These are phyloP conservation scores for Chaetoscypha palmicola DNA, from an alignment of 2,329 filamentous ascomycete genomes.

Conservation along the genomic window DNA sequence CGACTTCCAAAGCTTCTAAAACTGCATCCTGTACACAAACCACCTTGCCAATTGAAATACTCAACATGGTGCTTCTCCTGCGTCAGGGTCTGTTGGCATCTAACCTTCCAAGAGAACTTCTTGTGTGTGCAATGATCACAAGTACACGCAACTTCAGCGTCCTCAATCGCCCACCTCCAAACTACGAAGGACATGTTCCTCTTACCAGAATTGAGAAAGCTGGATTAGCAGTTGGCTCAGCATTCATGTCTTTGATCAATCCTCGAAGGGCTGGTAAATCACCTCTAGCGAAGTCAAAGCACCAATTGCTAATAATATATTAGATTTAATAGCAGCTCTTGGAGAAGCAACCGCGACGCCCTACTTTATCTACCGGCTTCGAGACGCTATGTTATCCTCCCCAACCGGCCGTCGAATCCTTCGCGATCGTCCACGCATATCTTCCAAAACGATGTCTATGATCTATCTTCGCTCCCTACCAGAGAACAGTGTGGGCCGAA, in stretches of 20 bases:
- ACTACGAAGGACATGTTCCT: constrained; percentile 88
- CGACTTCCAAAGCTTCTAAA: too few relatives aligned
- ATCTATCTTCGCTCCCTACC: constrained; percentile 61
- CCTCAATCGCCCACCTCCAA: constrained; percentile 47
- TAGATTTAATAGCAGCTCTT: constrained; percentile 89
- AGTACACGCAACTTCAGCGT: constrained; percentile 5
- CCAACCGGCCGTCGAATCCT: constrained; percentile 86
- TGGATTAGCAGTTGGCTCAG: constrained; percentile 60
- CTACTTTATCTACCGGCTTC: constrained; percentile 89
- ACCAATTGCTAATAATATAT: constrained; percentile 5
- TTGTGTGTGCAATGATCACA: constrained; percentile 1
- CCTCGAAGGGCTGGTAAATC: constrained; percentile 74
- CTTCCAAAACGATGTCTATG: constrained; percentile 60
- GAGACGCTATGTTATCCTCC: constrained; percentile 79
- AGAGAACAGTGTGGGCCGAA: constrained; percentile 65
- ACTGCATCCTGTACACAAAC: too few relatives aligned
- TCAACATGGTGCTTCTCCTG: constrained; percentile 1
- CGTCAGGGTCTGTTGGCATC: background rate
- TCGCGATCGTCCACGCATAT: constrained; percentile 81
- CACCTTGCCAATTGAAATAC: too few relatives aligned
- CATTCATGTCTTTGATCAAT: constrained; percentile 58
- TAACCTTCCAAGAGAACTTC: constrained; percentile 5
- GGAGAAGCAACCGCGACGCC: constrained; percentile 92
- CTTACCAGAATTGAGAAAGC: constrained; percentile 71
- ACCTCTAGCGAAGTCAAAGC: too few relatives aligned